Evolutionary conservation across 331 rosid genomes (phyloP), one percentile per base, ranked within the genome.

Genomic region (Ulmus americana): DNA sequence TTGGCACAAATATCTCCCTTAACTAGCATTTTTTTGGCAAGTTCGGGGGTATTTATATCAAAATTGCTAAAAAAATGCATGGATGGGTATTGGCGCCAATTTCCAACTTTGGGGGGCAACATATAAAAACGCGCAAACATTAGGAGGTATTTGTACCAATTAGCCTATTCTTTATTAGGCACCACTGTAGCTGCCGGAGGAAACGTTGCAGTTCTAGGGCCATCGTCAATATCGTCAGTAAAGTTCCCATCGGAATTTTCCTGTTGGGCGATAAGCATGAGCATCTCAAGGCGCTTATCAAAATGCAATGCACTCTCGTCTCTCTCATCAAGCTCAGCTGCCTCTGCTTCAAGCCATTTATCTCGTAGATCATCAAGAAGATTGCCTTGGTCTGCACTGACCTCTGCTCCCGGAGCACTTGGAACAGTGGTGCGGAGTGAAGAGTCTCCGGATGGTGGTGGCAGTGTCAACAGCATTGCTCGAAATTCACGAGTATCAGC

Each of bases 271-370:
- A 86, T 84, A 59, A 79, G 52, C 95, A 91, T 66, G 64, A 88
- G 89, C 94, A 88, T 86, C 81, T 86, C 95, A 2, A 91, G 94
- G 69, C 95, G 95, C 72, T 85, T 85, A 78, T 88, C 96, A 69
- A 91, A 88, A 52, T 84, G 82, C 50, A 91, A 71, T 42, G 96
- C 97, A 67, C 97, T 92, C 79, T 86, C 96, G 67, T 92, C 97
- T 82, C 97, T 86, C 85, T 83, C 7, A 68, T 92, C 96, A 63
- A 92, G 96, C 79, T 88, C 97, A 5, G 95, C 96, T 39, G 95
- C 97, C 78, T 92, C 97, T 74, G 86, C 90, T 83, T 86, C 96
- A 60, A 88, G 97, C 97, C 97, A 92, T 80, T 86, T 92, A 57
- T 92, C 97, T 75, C 97, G 79, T 57, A 92, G 65, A 79, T 92